A percentile compares a stretch with the other conserved stretches of the same genome.
Evolutionary conservation across 305 asterid species (phyloP).

Genomic region (Solanum chacoense): DNA sequence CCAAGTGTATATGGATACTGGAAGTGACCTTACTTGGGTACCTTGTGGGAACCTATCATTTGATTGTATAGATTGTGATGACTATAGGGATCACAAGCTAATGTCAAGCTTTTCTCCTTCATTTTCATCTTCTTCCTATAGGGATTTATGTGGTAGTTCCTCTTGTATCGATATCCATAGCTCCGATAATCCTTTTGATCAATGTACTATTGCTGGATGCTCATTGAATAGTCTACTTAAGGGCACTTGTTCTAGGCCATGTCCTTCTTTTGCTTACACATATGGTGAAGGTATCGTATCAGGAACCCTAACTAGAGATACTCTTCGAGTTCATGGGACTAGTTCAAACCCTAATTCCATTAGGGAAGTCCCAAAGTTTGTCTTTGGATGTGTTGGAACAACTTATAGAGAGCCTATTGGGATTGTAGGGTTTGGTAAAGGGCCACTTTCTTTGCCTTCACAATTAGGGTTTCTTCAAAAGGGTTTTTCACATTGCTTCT

Average conservation of each 20-base stretch:
- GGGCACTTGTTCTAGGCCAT: constrained; percentile 48
- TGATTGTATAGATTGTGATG: constrained; percentile 56
- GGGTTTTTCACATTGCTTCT: constrained; percentile 75
- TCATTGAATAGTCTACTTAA: constrained; percentile 36
- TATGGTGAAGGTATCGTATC: constrained; percentile 51
- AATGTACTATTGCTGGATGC: constrained; percentile 54
- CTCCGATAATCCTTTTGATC: constrained; percentile 42
- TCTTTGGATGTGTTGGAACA: constrained; percentile 57
- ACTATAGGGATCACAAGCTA: constrained; percentile 20
- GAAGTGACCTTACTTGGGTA: constrained; percentile 50
- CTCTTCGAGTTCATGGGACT: constrained; percentile 31
- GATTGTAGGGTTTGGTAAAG: constrained; percentile 68
- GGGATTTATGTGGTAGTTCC: constrained; percentile 48
- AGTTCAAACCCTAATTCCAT: constrained; percentile 15
- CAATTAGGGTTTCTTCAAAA: constrained; percentile 61
- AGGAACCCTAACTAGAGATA: constrained; percentile 53
- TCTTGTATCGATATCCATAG: constrained; percentile 41
- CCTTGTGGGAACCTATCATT: constrained; percentile 59
- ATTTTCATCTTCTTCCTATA: constrained; percentile 31
- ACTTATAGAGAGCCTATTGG: constrained; percentile 67
- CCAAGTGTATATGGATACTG: constrained; percentile 38
- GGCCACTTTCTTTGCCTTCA: constrained; percentile 69
- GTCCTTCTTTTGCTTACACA: constrained; percentile 72
- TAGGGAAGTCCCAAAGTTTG: constrained; percentile 30
- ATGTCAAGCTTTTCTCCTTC: constrained; percentile 37